A percentile compares a stretch with the other conserved stretches of the same genome.
Evolutionary conservation across 2,329 filamentous ascomycete genomes (phyloP).

Genomic region (Apiospora arundinis): DNA sequence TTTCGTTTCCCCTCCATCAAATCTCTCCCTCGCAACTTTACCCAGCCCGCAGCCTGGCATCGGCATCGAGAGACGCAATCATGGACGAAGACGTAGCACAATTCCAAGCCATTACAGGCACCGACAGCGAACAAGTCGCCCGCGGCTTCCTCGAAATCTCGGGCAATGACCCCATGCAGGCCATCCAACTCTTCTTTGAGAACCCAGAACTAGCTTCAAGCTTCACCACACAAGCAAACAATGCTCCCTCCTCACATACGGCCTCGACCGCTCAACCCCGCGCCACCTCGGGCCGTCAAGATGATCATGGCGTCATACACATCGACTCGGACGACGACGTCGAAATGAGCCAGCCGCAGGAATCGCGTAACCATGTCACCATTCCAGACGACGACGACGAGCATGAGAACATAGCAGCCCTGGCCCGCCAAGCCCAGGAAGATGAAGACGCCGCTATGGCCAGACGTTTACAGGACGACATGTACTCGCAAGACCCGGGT

Average conservation of each 20-base stretch:
- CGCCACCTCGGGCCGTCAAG: conserved; percentile 49
- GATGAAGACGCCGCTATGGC: conserved; percentile 96
- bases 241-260: conserved; percentile 43
- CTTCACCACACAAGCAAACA: conserved; percentile 44
- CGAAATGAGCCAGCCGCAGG: conserved; percentile 45
- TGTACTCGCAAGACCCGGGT: conserved; percentile 64
- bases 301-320: conserved; percentile 69
- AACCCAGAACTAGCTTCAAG: conserved; percentile 74
- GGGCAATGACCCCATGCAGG: conserved; percentile 83
- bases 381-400: conserved; percentile 44
- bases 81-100: conserved; percentile 79
- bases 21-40: background rate
- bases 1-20: background rate
- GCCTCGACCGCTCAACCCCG: conserved; percentile 41
- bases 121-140: conserved; percentile 71
- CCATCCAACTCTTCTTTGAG: conserved; percentile 89
- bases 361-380: conserved; percentile 42
- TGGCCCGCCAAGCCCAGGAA: conserved; percentile 60
- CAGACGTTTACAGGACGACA: conserved; percentile 86
- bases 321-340: conserved; percentile 73
- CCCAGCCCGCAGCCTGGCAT: background rate
- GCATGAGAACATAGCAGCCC: conserved; percentile 40
- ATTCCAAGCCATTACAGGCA: conserved; percentile 83
- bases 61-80: conserved; percentile 27
- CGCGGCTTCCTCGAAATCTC: conserved; percentile 84